A percentile compares a stretch with the other conserved stretches of the same genome.
Conservation (phyloP, 345 rosid genomes). For the Pseudoturritis turrita region DNA sequence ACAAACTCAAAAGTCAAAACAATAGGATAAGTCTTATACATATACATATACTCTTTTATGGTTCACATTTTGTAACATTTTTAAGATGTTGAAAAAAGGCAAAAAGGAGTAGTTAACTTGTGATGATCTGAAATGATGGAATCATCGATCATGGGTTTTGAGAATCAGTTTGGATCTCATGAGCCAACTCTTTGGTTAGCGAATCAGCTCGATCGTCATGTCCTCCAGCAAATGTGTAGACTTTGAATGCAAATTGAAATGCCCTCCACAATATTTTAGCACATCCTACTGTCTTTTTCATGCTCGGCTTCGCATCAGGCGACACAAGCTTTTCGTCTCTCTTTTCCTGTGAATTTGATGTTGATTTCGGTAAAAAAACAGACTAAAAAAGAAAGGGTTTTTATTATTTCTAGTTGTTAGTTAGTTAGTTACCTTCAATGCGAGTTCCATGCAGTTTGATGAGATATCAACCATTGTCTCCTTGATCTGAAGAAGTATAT, state of each 20-base stretch:
- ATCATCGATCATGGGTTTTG: conserved; percentile 34
- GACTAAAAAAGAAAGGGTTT: neutral
- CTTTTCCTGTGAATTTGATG: conserved; percentile 44
- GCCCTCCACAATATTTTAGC: conserved; percentile 76
- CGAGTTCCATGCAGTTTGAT: conserved; percentile 80
- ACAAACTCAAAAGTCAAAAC: conserved; percentile 15
- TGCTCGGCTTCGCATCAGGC: conserved; percentile 27
- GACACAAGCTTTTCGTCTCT: conserved; percentile 46
- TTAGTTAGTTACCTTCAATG: conserved; percentile 63
- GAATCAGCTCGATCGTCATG: conserved; percentile 79
- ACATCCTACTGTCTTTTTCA: conserved; percentile 30
- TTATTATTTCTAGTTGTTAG: neutral
- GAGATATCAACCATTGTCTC: conserved; percentile 88
- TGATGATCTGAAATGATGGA: neutral
- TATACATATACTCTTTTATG: conserved; percentile 1
- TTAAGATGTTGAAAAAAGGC: neutral
- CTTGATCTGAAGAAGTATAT: conserved; percentile 59
- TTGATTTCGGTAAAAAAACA: neutral
- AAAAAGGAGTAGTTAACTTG: conserved; percentile 8
- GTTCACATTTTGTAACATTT: conserved; percentile 2
- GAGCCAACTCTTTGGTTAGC: conserved; percentile 74
- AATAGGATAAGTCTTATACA: conserved; percentile 1
- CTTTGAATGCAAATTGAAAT: conserved; percentile 80
- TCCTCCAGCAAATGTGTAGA: conserved; percentile 83
- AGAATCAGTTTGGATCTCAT: conserved; percentile 63